Evolutionary conservation across 257 asterid species (phyloP).

Genomic region (Schizonepeta tenuifolia): DNA sequence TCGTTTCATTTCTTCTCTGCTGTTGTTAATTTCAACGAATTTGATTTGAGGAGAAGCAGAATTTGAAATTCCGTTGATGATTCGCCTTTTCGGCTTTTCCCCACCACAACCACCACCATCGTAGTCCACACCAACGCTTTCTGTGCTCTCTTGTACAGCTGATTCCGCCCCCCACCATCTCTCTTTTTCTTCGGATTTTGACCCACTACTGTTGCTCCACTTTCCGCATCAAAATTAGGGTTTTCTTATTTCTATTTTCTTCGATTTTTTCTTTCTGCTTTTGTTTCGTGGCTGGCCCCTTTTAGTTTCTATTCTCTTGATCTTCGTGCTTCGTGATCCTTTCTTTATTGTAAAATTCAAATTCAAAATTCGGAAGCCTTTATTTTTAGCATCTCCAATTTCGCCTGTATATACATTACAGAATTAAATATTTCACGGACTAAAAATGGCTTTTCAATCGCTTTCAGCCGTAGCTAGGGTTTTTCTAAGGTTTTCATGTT

Average conservation of each 20-base stretch:
- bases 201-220: slow-evolving; percentile 47
- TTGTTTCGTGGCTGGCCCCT: slow-evolving; percentile 13
- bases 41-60: slow-evolving; percentile 31
- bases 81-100: slow-evolving; percentile 48
- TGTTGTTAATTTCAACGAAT: no score
- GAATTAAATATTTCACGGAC: slow-evolving; percentile 18
- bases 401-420: slow-evolving; percentile 24
- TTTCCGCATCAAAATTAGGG: slow-evolving; percentile 58
- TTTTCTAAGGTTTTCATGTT: slow-evolving; percentile 50
- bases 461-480: slow-evolving; percentile 52
- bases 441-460: slow-evolving; percentile 42
- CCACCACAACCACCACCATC: slow-evolving; percentile 42
- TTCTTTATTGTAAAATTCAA: slow-evolving; percentile 32
- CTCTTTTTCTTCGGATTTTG: slow-evolving; percentile 47
- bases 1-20: neutral
- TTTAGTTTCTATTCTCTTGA: slow-evolving; percentile 33
- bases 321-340: slow-evolving; percentile 36
- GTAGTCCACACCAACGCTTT: slow-evolving; percentile 45
- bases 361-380: slow-evolving; percentile 28
- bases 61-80: slow-evolving; percentile 39
- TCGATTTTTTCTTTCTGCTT: neutral
- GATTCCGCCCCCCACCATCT: slow-evolving; percentile 52
- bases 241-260: slow-evolving; percentile 37
- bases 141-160: slow-evolving; percentile 66
- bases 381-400: neutral